These are phyloP conservation scores for Erythrophleum fordii DNA, from an alignment of 306 rosid species.

Conservation along the genomic window DNA sequence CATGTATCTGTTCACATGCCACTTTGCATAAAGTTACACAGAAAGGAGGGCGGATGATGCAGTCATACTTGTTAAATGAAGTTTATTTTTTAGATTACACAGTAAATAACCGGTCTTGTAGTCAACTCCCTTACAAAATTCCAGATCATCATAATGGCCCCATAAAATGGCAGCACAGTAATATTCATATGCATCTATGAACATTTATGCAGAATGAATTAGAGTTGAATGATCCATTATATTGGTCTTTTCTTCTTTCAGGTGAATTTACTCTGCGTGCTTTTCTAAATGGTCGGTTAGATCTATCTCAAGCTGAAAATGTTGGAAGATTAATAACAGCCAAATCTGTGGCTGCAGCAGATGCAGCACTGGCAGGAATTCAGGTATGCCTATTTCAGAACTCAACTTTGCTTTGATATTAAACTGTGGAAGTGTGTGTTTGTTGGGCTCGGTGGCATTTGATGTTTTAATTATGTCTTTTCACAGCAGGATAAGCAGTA, in stretches of 20 bases:
- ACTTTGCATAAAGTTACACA: neutral
- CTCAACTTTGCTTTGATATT: constrained; percentile 4
- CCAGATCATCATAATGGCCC: neutral
- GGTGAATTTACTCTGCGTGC: constrained; percentile 99
- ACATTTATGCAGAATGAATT: neutral
- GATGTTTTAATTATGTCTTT: constrained; percentile 16
- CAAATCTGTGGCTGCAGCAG: constrained; percentile 88
- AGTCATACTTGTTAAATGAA: neutral
- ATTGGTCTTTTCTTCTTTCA: constrained; percentile 40
- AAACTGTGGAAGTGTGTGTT: neutral
- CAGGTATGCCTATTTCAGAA: constrained; percentile 61
- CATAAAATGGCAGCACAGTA: neutral
- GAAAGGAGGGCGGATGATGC: neutral
- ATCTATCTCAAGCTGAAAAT: constrained; percentile 93
- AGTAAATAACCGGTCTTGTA: too few species aligned
- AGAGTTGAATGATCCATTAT: neutral
- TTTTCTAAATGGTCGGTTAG: constrained; percentile 91
- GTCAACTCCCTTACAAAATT: constrained; percentile 9
- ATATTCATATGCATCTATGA: neutral
- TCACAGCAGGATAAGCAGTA: neutral
- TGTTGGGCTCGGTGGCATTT: constrained; percentile 16
- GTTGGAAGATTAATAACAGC: constrained; percentile 71
- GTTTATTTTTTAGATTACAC: neutral
- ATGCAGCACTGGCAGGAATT: constrained; percentile 90
- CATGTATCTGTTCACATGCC: too few species aligned